Base-by-base conservation (phyloP, 208 protist genomes). In the Plasmodiophora brassicae region DNA sequence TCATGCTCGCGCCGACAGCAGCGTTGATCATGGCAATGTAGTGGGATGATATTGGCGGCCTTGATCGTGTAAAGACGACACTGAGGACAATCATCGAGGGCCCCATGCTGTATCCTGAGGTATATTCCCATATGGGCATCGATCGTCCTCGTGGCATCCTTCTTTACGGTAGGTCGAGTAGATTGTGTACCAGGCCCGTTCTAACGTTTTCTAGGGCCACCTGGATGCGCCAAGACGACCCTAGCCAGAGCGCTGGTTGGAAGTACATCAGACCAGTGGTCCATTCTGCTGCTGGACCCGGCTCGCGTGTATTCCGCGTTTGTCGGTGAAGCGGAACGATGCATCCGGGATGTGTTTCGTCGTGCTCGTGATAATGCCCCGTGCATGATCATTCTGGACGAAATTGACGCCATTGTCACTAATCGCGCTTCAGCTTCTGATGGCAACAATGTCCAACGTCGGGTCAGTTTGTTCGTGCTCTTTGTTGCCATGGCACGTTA, bases 381-480 rank as follows among this genome's bases (percentile, higher is more conserved):
- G 45, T 88, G 88, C 43, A 88, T 90, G 41, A 86, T 90, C 25
- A 78, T 90, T 46, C 87, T 90, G 25, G 88, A 90, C 86, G 88
- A 90, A 53, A 45, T 90, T 10, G 88, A 90, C 57, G 65, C 88
- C 10, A 83, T 90, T 8, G 65, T 78, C n/a, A 78, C 65, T 38
- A 78, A 38, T 32, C 65, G 65, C n/a, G 5, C 14, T 78, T 32
- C 5, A 32, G 5, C 14, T 36, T 38, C 14, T 78, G 14, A 32
- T 14, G 32, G 32, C 20, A 38, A 78, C 5, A n/a, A 32, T 38
- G 65, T 78, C n/a, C 65, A 78, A 78, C 14, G 41, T 44, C 65
- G 65, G 41, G 65, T 78, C 32, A 36, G 65, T 25, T 57, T 25
- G 65, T 44, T 44, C 65, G 32, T 38, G 14, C 5, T 36, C 20